Evolutionary conservation across 2,329 filamentous ascomycete genomes (phyloP), one percentile per base, ranked within the genome.

Genomic region (Botrytis sinoallii): DNA sequence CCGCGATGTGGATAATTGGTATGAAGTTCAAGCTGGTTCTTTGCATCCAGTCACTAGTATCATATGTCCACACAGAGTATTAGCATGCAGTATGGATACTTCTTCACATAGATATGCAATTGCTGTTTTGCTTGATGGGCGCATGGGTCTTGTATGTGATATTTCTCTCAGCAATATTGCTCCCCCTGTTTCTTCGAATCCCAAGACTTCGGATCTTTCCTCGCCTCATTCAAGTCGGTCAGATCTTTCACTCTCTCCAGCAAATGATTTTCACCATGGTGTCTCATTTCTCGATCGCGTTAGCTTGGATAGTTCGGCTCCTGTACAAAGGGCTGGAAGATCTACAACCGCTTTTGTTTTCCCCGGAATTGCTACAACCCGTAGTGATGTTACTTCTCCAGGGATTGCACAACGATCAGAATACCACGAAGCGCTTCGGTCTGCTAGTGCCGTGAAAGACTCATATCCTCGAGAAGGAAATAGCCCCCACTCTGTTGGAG

Each of bases 51-150:
- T 89, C 25, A 85, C 88, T 1, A 86, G 83, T 59, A 85, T 92
- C 18, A 79, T 85, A 22, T 91, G 89, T 77, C 88, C 88, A 20
- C 83, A 84, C 25, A 83, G 85, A 63, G 86, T 91, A 3, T 79
- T 92, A 9, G 85, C 86, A 4, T 87, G 89, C 77, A 88, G 88
- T 75, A 90, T 92, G 85, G 89, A 92, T 79, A 88, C 88, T 0
- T 89, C 86, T 7, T 85, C 84, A 3, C 83, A 86, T 14, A 84
- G 85, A 61, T 84, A 88, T 76, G 85, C 88, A 10, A 83, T 91
- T 70, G 89, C 89, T 25, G 85, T 88, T 44, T 82, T 92, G 14
- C 83, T 92, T 65, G 85, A 88, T 75, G 88, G 88, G 10, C 86
- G 90, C 4, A 84, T 88, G 79, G 90, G 89, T 6, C 84, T 91